Conservation (phyloP, 768 basidiomycete genomes). For the Mycena metata region DNA sequence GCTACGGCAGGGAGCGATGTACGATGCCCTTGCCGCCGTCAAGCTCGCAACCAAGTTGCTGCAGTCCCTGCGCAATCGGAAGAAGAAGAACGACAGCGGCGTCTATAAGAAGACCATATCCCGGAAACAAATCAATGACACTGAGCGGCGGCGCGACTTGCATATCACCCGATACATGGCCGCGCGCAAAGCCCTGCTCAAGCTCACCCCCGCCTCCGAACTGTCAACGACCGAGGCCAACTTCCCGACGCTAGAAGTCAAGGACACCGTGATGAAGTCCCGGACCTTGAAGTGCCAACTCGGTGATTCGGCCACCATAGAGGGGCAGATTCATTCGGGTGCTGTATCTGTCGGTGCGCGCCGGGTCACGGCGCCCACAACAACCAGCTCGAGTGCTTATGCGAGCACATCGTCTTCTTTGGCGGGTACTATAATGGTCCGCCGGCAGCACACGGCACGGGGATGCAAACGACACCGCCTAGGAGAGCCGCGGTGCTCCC, state of each 20-base stretch:
- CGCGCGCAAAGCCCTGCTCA: constrained; percentile 4
- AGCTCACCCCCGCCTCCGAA: background rate
- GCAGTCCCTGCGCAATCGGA: constrained; percentile 1
- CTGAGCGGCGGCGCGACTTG: background rate
- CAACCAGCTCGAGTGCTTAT: background rate
- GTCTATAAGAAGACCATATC: constrained; percentile 10
- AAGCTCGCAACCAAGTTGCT: background rate
- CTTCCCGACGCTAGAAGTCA: constrained; percentile 11
- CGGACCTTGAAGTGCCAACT: background rate
- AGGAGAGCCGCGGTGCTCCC: no score
- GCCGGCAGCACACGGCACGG: background rate
- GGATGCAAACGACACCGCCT: no score
- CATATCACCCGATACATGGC: constrained; percentile 18
- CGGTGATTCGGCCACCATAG: constrained; percentile 7
- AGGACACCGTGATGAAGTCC: constrained; percentile 11
- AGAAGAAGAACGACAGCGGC: constrained; percentile 18
- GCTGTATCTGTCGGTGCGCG: background rate
- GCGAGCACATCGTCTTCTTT: background rate
- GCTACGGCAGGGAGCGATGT: constrained; percentile 4
- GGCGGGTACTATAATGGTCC: background rate
- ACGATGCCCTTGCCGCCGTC: background rate
- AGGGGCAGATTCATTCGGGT: background rate
- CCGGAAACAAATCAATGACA: constrained; percentile 3
- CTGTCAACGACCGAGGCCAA: background rate
- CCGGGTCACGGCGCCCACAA: background rate